A percentile compares a stretch with the other conserved stretches of the same genome.
Evolutionary conservation across 2,329 filamentous ascomycete species (phyloP).

Genomic region (Colletotrichum horii): DNA sequence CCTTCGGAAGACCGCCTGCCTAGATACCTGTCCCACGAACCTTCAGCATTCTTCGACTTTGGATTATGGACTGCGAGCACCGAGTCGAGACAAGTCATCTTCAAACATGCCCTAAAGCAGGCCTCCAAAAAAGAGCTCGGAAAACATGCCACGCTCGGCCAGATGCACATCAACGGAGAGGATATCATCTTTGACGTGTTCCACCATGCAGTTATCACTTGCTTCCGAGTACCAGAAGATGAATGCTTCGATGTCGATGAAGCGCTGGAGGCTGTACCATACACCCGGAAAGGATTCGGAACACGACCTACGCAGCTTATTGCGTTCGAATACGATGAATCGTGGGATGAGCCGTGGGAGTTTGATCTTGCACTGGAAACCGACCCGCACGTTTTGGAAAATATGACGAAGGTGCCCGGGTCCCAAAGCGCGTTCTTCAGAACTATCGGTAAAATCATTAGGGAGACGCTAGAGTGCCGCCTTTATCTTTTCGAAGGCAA

Average conservation of each 20-base stretch:
- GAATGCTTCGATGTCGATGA: not conserved
- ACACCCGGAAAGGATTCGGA: not conserved
- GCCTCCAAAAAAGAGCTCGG: not conserved
- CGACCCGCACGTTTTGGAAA: not conserved
- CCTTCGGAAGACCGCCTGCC: not conserved
- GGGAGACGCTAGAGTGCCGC: accelerated
- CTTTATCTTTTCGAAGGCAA: not conserved
- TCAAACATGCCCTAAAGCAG: not conserved
- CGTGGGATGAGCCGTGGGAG: not conserved
- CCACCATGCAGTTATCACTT: not conserved
- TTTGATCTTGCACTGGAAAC: not conserved
- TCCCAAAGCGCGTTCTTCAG: accelerated
- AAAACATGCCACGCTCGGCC: not conserved
- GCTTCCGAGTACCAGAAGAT: not conserved
- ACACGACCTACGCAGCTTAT: not conserved
- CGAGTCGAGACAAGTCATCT: not conserved
- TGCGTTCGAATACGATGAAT: not conserved
- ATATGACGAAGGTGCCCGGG: not conserved
- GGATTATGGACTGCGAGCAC: not conserved
- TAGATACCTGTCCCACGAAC: accelerated
- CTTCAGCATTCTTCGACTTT: not conserved
- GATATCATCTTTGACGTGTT: not conserved
- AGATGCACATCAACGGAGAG: not conserved
- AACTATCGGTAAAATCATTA: not conserved
- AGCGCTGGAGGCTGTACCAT: accelerated